A percentile compares a stretch with the other conserved stretches of the same genome.
Evolutionary conservation across 2,329 filamentous ascomycete genomes (phyloP).

Genomic region (Ilyonectria destructans): DNA sequence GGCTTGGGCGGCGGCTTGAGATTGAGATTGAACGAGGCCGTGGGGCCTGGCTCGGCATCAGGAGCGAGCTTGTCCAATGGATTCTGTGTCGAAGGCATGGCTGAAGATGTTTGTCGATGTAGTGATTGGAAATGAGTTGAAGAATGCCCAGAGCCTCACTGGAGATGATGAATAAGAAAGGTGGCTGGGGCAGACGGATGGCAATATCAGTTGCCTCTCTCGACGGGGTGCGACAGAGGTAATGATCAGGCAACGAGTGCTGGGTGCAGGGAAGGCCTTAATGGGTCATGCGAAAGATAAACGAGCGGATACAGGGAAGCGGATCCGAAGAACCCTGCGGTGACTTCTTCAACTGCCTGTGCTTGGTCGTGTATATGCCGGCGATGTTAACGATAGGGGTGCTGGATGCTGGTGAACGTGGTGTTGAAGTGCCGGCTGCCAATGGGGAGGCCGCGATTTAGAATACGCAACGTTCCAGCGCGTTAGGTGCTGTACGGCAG

Average conservation of each 20-base stretch:
- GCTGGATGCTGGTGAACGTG: slow-evolving; percentile 5
- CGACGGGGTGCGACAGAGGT: neutral
- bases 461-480: slow-evolving; percentile 52
- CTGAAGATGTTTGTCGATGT: neutral
- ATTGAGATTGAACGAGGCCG: slow-evolving; percentile 44
- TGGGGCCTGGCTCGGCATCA: slow-evolving; percentile 41
- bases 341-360: neutral
- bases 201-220: neutral
- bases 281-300: neutral
- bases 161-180: neutral
- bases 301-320: slow-evolving; percentile 6
- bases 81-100: slow-evolving; percentile 44
- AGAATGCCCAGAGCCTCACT: neutral
- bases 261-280: neutral
- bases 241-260: neutral
- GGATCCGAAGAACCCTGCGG: slow-evolving; percentile 3
- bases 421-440: slow-evolving; percentile 31
- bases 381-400: slow-evolving; percentile 19
- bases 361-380: slow-evolving; percentile 3
- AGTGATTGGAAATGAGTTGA: neutral
- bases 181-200: neutral
- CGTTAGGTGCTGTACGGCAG: slow-evolving; percentile 24
- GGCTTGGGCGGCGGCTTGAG: slow-evolving; percentile 58
- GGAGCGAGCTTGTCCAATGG: slow-evolving; percentile 41
- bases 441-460: slow-evolving; percentile 44